Conservation (phyloP, 2,329 filamentous ascomycete species). For the Ceratocystiopsis minuta region DNA sequence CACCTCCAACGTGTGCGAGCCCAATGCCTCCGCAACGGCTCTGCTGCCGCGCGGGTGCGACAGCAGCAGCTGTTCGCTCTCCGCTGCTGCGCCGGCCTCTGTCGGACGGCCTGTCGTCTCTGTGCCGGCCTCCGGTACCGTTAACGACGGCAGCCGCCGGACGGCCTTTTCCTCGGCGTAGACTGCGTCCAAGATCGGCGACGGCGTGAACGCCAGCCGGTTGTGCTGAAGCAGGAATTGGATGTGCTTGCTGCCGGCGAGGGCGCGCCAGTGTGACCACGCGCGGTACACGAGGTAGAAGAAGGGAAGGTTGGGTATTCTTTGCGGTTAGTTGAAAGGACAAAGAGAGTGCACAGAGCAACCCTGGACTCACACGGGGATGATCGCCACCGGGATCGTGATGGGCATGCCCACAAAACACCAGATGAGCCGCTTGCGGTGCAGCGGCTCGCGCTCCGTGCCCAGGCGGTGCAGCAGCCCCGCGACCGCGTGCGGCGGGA, state of each 20-base stretch:
- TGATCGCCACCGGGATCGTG: slow-evolving; percentile 59
- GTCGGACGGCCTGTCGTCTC: slow-evolving; percentile 7
- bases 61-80: slow-evolving; percentile 25
- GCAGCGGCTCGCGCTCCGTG: slow-evolving; percentile 62
- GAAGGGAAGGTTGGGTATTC: slow-evolving; percentile 85
- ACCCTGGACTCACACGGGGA: slow-evolving; percentile 54
- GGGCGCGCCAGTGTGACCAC: slow-evolving; percentile 80
- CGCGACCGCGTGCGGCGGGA: slow-evolving; percentile 45
- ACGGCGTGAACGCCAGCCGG: slow-evolving; percentile 48
- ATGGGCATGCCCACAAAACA: slow-evolving; percentile 72
- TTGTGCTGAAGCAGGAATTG: slow-evolving; percentile 63
- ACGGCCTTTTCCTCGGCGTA: slow-evolving; percentile 30
- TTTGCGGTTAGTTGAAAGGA: slow-evolving; percentile 19
- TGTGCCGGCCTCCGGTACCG: slow-evolving; percentile 10
- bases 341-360: neutral
- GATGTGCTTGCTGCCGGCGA: slow-evolving; percentile 69
- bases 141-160: slow-evolving; percentile 5
- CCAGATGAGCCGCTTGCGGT: slow-evolving; percentile 61
- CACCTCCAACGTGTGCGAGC: slow-evolving; percentile 50
- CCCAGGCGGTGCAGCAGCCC: slow-evolving; percentile 52
- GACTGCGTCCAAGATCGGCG: slow-evolving; percentile 51
- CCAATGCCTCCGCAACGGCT: slow-evolving; percentile 28
- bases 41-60: slow-evolving; percentile 16
- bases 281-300: slow-evolving; percentile 87
- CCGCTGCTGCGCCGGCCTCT: slow-evolving; percentile 6